Evolutionary conservation across 805 yeast genomes (phyloP).

Genomic region (Kluyveromyces aestuarii): DNA sequence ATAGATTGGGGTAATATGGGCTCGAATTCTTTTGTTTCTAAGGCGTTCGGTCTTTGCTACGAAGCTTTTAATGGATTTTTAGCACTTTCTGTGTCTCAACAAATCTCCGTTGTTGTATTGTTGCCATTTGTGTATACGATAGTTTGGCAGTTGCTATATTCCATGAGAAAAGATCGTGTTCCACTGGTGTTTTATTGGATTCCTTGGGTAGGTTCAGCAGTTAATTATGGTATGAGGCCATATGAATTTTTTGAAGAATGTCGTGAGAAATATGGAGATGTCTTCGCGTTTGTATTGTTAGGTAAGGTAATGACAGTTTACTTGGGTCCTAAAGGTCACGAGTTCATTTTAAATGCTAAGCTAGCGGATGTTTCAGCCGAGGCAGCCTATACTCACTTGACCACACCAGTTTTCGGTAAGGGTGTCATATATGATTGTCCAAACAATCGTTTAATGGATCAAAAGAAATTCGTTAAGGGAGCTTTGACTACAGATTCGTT

Average conservation of each 20-base stretch:
- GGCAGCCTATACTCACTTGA: slow-evolving; percentile 88
- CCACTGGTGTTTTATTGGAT: slow-evolving; percentile 89
- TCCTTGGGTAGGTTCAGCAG: slow-evolving; percentile 94
- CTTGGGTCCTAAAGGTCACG: slow-evolving; percentile 96
- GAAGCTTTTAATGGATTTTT: slow-evolving; percentile 19
- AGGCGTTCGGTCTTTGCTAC: slow-evolving; percentile 11
- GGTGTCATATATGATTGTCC: slow-evolving; percentile 98
- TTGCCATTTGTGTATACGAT: slow-evolving; percentile 57
- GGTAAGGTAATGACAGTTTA: slow-evolving; percentile 94
- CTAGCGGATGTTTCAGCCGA: slow-evolving; percentile 88
- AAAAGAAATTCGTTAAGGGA: slow-evolving; percentile 89
- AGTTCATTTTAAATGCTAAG: slow-evolving; percentile 87
- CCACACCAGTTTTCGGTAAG: slow-evolving; percentile 98
- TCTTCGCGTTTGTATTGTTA: slow-evolving; percentile 78
- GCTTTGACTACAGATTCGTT: slow-evolving; percentile 84
- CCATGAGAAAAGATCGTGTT: slow-evolving; percentile 71
- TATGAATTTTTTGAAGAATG: slow-evolving; percentile 78
- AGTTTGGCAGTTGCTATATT: slow-evolving; percentile 57
- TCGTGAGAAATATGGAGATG: slow-evolving; percentile 82
- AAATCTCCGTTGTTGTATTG: slow-evolving; percentile 26
- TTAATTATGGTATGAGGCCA: slow-evolving; percentile 85
- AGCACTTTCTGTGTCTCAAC: slow-evolving; percentile 30
- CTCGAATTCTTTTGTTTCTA: slow-evolving; percentile 13
- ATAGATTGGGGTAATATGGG: not conserved
- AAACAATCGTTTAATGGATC: slow-evolving; percentile 90